Evolutionary conservation across 371 early-diverging fungal genomes (phyloP), one percentile per base, ranked within the genome.

Genomic region (Batkoa obscura): DNA sequence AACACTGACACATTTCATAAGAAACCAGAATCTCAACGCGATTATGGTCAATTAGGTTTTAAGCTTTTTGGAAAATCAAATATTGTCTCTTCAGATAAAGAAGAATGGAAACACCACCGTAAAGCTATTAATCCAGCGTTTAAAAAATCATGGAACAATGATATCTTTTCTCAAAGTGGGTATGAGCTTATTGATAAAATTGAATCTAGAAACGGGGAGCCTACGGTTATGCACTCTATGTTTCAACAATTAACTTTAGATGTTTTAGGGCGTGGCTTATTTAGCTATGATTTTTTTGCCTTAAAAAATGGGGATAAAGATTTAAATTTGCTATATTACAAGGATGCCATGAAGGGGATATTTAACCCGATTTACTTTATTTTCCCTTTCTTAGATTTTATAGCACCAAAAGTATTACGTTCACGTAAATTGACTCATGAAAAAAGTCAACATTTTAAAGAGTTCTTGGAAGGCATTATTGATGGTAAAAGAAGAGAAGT

Each of bases 211-310:
- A 15, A 45, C 0, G 23, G 15, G 12, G 45, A 45, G 5, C 12
- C 12, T 13, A 23, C 5, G 5, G 45, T 45, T 23, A 35, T 46
- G 10, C 42, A 32, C 3, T 12, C 13, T 35, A 9, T 55, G 3
- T 8, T 55, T 2, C 43, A 55, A 31, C 8, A 23, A 5, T 8
- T 55, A 30, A 55, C 56, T 35, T 30, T 55, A 8, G 56, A 55
- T 55, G 42, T 55, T 13, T 23, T 55, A 34, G 56, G 56, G 13
- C 31, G 34, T 15, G 56, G 43, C 13, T 10, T 55, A 4, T 55
- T 55, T 9, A 35, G 17, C 35, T 55, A 30, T 33, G 56, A 55
- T 15, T 55, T 55, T 35, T 6, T 45, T 17, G 56, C 56, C 9
- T 3, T 55, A 3, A 32, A 23, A 3, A 36, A 10, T 10, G 33